Base-by-base conservation (phyloP, 1,284 basidiomycete genomes). In the Trametes hirsuta region DNA sequence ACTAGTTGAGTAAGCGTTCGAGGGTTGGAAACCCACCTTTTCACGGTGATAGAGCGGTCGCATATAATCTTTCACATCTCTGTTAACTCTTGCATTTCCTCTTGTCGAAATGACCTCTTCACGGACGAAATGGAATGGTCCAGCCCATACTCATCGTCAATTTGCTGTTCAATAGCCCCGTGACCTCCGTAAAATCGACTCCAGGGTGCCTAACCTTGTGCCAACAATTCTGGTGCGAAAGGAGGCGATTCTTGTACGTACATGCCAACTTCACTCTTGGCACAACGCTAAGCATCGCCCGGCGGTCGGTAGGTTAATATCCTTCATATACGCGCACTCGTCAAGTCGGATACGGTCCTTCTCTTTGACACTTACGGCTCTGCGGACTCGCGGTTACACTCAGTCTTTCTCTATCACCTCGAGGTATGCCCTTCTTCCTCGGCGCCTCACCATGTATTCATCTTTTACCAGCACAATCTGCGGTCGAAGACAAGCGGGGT, bases 131-230 rank as follows among this genome's bases (percentile, higher is more conserved):
- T 8, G 4, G 30, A 8, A 30, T 8, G 4, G 30, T 30, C 5
- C 30, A 30, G 30, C 30, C 30, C 8, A 8, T 30, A 30, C 30
- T 30, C 5, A 35, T 40, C 44, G 42, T 61, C 71, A 18, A 68
- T 37, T 10, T 34, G 55, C 63, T 64, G 65, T 61, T 58, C 47
- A 58, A 59, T 73, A 98, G 91, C 93, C 95, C 64, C 91, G 97
- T 80, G 97, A 99, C 77, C 81, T 99, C 44, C 90, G 97, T 58
- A 98, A 98, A 79, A 94, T 99, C 68, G 97, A 98, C 79, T 95
- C 93, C 12, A 83, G 95, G 64, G 86, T 96, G 60, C 95, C 95
- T 21, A 97, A 96, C 75, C 85, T 97, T 57, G 94, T 98, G 14
- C 96, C 97, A 35, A 95, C 94, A 40, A 97, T 98, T 70, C 83